A percentile compares a stretch with the other conserved stretches of the same genome.
Conservation (phyloP, 2,329 filamentous ascomycete genomes). For the Pyricularia pennisetigena region DNA sequence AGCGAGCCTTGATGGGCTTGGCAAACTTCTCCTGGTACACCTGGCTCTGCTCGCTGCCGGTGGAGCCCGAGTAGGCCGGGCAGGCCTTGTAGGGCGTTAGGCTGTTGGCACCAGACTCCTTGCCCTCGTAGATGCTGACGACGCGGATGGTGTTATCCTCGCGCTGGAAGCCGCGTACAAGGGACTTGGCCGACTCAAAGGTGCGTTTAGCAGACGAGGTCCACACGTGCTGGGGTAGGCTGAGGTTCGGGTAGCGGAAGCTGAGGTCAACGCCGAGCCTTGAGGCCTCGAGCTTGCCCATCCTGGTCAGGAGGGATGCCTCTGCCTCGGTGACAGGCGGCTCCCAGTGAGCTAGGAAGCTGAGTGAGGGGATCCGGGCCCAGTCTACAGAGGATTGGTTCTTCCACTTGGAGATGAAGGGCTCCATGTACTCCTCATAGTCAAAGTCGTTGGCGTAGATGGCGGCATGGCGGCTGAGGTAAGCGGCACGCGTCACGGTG, state of each 20-base stretch:
- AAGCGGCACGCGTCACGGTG: conserved; percentile 38
- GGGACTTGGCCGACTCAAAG: conserved; percentile 43
- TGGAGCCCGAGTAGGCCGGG: conserved; percentile 48
- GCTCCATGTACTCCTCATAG: conserved; percentile 45
- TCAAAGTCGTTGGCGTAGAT: conserved; percentile 52
- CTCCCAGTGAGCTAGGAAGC: conserved; percentile 46
- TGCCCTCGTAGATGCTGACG: conserved; percentile 43
- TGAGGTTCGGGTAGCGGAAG: conserved; percentile 46
- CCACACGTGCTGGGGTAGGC: conserved; percentile 46
- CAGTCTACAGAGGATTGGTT: conserved; percentile 46
- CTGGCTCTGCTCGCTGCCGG: conserved; percentile 43
- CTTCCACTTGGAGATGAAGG: conserved; percentile 45
- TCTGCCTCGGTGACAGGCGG: conserved; percentile 47
- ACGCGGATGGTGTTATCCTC: conserved; percentile 43
- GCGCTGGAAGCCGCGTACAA: conserved; percentile 45
- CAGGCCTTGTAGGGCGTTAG: conserved; percentile 57
- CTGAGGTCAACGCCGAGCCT: conserved; percentile 48
- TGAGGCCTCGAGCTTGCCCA: conserved; percentile 50
- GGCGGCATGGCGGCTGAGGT: conserved; percentile 48
- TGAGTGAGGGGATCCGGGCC: conserved; percentile 41
- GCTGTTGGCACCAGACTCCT: conserved; percentile 46
- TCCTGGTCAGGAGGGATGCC: conserved; percentile 47
- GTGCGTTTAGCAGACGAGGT: conserved; percentile 54
- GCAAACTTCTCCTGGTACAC: conserved; percentile 46
- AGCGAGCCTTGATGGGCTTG: conserved; percentile 46